Base-by-base conservation (phyloP, 805 yeast genomes). In the Saccharomycopsis babjevae region DNA sequence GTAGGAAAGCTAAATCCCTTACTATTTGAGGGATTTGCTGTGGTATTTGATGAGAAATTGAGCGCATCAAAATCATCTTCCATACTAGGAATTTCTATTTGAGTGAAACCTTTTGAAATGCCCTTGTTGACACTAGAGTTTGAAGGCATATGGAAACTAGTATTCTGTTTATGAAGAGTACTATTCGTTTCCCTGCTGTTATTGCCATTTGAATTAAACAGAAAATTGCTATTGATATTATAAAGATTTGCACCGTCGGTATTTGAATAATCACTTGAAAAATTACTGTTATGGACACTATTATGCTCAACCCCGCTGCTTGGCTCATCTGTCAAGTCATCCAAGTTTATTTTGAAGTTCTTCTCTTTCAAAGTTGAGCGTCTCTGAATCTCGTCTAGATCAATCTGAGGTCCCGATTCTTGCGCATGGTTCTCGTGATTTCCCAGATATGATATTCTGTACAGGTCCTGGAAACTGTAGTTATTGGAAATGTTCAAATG, bases 331-430 rank as follows among this genome's bases (percentile, higher is more conserved):
- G 52, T 32, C 28, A 46, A 46, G 5, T 46, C 52, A 16, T 46
- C 52, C 43, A 54, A 22, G 18, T 22, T 38, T 3, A 54, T 38
- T 18, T 34, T 39, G 18, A 56, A 56, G 28, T 25, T 25, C 32
- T 40, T 40, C 16, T 39, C 54, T 18, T 54, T 50, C 34, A 60
- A 22, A 18, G 59, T 57, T 20, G 43, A 38, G 7, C 61, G 25
- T 46, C 62, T 56, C 39, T 62, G 64, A 36, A 62, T 59, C 50
- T 62, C 64, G 32, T 62, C 62, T n/a, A 62, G 38, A 50, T 62
- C 64, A 28, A 61, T 61, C 42, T 59, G 52, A 46, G 52, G 52
- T 22, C 32, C 25, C 43, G 28, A 46, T 18, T 22, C 39, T 28
- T 32, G 15, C 28, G 1, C 15, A 20, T 50, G 56, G 25, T 32